Evolutionary conservation across 192 early-diverging fungal genomes (phyloP).

Genomic region (Piromyces sp.): DNA sequence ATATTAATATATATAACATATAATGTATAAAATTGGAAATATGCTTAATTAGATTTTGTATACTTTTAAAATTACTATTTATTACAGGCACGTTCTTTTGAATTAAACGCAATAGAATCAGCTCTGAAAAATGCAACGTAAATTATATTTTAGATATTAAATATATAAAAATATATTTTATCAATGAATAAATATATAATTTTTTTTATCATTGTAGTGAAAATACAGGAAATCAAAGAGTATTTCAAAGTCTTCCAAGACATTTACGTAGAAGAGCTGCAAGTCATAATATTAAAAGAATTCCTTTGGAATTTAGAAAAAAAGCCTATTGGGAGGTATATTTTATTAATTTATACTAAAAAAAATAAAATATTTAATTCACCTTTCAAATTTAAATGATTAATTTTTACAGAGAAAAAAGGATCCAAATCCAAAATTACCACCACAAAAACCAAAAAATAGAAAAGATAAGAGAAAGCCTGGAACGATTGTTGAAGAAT

Average conservation of each 20-base stretch:
- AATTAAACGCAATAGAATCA: not conserved
- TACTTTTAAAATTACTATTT: too few relatives aligned
- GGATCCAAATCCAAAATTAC: slow-evolving; percentile 1
- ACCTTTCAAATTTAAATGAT: too few relatives aligned
- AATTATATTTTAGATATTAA: not conserved
- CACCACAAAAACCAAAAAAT: slow-evolving; percentile 5
- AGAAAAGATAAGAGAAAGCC: slow-evolving; percentile 19
- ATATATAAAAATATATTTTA: not conserved
- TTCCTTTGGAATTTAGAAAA: slow-evolving; percentile 67
- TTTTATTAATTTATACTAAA: not conserved
- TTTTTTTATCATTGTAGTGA: slow-evolving; percentile 5
- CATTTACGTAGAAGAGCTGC: slow-evolving; percentile 85
- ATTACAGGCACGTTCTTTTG: not conserved
- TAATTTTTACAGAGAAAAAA: not conserved
- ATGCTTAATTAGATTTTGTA: too few relatives aligned
- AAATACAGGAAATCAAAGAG: slow-evolving; percentile 31
- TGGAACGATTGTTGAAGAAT: slow-evolving; percentile 22
- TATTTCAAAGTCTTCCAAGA: slow-evolving; percentile 79
- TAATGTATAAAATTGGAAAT: too few relatives aligned
- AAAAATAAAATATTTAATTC: too few relatives aligned
- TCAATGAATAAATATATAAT: not conserved
- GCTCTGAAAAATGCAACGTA: not conserved
- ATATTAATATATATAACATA: too few relatives aligned
- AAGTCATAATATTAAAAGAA: slow-evolving; percentile 80
- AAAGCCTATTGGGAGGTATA: slow-evolving; percentile 54